Percentiles rank a stretch among this genome's conserved stretches.
phyloP scores from a whole-genome alignment of 352 stramenopile species.

The Globisporangium nagaii region DNA sequence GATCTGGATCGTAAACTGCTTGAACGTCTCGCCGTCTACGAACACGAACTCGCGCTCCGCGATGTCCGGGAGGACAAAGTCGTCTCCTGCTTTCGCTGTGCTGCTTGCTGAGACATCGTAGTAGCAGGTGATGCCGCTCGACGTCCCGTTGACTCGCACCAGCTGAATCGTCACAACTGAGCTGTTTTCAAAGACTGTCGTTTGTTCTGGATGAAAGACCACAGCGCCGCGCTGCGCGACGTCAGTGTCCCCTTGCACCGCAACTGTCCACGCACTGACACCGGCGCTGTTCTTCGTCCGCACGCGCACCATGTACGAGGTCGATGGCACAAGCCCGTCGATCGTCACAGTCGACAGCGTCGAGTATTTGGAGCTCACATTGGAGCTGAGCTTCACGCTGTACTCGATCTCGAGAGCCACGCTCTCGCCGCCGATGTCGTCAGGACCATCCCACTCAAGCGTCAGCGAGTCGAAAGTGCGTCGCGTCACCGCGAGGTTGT shows the following conservation, averaged over 20 bases:
- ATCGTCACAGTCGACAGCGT: constrained; percentile 14
- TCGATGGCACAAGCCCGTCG: constrained; percentile 18
- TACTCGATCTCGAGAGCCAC: constrained; percentile 32
- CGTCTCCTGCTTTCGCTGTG: constrained; percentile 19
- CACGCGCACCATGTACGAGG: constrained; percentile 30
- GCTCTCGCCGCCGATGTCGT: constrained; percentile 34
- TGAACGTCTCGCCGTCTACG: constrained; percentile 22
- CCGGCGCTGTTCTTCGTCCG: constrained; percentile 35
- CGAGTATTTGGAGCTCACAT: neutral
- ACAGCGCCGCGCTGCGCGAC: constrained; percentile 37
- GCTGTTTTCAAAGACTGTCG: constrained; percentile 37
- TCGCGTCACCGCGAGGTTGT: constrained; percentile 18
- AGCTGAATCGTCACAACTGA: constrained; percentile 26
- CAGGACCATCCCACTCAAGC: constrained; percentile 29
- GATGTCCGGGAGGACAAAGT: constrained; percentile 26
- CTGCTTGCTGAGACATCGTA: constrained; percentile 15
- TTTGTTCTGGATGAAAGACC: constrained; percentile 11
- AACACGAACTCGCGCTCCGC: constrained; percentile 24
- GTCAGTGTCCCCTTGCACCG: constrained; percentile 27
- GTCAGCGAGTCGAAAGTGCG: constrained; percentile 25
- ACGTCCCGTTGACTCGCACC: constrained; percentile 40
- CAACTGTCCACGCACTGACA: constrained; percentile 24
- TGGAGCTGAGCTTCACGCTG: constrained; percentile 1
- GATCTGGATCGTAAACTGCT: constrained; percentile 35
- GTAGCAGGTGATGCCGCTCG: constrained; percentile 32